A percentile compares a stretch with the other conserved stretches of the same genome.
phyloP scores from a whole-genome alignment of 2,329 filamentous ascomycete genomes.

The Botryosphaeria dothidea region DNA sequence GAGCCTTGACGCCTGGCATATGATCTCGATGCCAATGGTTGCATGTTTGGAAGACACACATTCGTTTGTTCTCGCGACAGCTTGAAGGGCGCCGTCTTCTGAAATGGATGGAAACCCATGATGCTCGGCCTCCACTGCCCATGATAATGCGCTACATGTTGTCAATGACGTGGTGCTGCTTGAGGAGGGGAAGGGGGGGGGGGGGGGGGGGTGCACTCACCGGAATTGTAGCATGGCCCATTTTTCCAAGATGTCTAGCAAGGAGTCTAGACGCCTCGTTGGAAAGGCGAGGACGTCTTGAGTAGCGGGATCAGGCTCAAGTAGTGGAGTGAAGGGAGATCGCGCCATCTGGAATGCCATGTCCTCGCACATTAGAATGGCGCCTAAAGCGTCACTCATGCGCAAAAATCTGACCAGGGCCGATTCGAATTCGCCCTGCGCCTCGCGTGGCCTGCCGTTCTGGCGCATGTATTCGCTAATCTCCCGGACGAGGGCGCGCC shows the following conservation, averaged over 20 bases:
- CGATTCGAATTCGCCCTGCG: slow-evolving; percentile 2
- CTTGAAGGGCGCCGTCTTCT: not conserved
- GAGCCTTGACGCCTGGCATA: slow-evolving; percentile 10
- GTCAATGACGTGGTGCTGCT: not conserved
- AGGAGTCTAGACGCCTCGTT: not conserved
- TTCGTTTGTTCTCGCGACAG: not conserved
- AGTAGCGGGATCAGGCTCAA: not conserved
- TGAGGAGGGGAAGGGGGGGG: no score
- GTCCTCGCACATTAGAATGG: slow-evolving; percentile 9
- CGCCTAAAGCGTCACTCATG: slow-evolving; percentile 7
- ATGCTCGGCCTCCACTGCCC: slow-evolving; percentile 7
- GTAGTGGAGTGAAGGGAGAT: not conserved
- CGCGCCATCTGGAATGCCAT: not conserved
- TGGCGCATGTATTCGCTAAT: slow-evolving; percentile 7
- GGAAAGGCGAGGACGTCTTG: not conserved
- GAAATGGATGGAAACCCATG: not conserved
- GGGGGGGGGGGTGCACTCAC: not conserved
- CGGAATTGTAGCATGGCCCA: slow-evolving; percentile 14
- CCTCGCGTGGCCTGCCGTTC: not conserved
- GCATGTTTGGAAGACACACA: not conserved
- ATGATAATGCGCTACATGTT: not conserved
- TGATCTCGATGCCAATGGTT: slow-evolving; percentile 16
- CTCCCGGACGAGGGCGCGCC: not conserved
- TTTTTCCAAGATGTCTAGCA: slow-evolving; percentile 13
- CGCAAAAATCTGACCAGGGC: slow-evolving; percentile 11